phyloP scores from a whole-genome alignment of 2,329 filamentous ascomycete genomes.

The Ceratocystis harringtonii region DNA sequence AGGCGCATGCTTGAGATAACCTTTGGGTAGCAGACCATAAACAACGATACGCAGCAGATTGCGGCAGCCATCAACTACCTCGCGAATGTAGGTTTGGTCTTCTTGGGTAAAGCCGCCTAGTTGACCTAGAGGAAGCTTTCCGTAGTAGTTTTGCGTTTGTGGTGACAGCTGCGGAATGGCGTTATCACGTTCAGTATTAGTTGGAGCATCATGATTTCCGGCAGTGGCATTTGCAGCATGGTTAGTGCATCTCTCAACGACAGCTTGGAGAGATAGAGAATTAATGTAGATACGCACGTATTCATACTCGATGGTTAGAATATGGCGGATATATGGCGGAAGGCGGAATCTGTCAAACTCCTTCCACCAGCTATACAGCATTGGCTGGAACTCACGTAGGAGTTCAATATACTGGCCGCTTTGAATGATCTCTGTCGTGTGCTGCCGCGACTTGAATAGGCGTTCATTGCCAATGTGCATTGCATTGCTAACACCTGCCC shows the following conservation, averaged over 20 bases:
- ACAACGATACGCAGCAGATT: constrained; percentile 66
- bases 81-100: constrained; percentile 58
- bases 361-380: constrained; percentile 62
- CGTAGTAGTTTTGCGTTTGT: constrained; percentile 49
- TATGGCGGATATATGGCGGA: constrained; percentile 52
- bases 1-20: constrained; percentile 67
- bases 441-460: constrained; percentile 72
- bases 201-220: constrained; percentile 21
- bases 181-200: constrained; percentile 24
- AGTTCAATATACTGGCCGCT: constrained; percentile 69
- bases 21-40: constrained; percentile 56
- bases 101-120: constrained; percentile 48
- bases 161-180: constrained; percentile 37
- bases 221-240: constrained; percentile 39
- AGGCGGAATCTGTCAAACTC: constrained; percentile 68
- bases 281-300: constrained; percentile 93
- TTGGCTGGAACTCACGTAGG: constrained; percentile 66
- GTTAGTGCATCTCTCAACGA: constrained; percentile 80
- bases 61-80: constrained; percentile 63
- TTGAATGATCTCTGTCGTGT: constrained; percentile 78
- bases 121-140: constrained; percentile 47
- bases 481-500: constrained; percentile 82
- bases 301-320: constrained; percentile 87
- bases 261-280: constrained; percentile 81
- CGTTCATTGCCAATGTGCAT: constrained; percentile 85